These are phyloP conservation scores for Linnemannia zychae DNA, from an alignment of 192 early-diverging fungal species.

Conservation along the genomic window DNA sequence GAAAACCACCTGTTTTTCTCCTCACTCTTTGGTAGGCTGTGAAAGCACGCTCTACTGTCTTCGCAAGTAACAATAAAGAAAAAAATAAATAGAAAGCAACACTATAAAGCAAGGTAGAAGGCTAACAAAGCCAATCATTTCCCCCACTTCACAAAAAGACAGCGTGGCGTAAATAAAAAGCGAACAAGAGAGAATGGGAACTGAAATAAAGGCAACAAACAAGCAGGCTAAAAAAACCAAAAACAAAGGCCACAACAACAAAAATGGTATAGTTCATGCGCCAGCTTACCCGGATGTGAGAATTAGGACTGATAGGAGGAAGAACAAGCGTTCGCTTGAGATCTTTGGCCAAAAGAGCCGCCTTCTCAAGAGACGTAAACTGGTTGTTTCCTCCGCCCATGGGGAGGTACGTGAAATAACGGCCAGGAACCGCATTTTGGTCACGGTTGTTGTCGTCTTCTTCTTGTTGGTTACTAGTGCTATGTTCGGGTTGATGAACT, in stretches of 20 bases:
- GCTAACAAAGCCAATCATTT: not conserved
- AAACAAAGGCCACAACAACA: not conserved
- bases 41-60: not conserved
- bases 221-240: not conserved
- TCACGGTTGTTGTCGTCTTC: conserved; percentile 18
- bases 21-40: not conserved
- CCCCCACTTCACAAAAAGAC: not conserved
- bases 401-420: conserved; percentile 30
- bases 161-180: conserved; percentile 1
- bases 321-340: conserved; percentile 35
- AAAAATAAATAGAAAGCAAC: not conserved
- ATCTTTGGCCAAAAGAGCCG: conserved; percentile 45
- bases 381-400: conserved; percentile 54
- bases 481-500: not conserved
- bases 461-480: not conserved
- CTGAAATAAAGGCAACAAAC: not conserved
- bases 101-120: not conserved
- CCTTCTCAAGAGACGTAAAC: conserved; percentile 35
- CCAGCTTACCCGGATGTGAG: conserved; percentile 20
- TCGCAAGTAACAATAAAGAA: too few species aligned
- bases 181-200: too few species aligned
- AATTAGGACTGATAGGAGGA: conserved; percentile 42
- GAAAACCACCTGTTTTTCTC: not conserved
- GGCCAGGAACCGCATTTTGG: not conserved
- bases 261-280: too few species aligned